Evolutionary conservation across 768 basidiomycete genomes (phyloP), one percentile per base, ranked within the genome.

Genomic region (Lyophyllum atratum): DNA sequence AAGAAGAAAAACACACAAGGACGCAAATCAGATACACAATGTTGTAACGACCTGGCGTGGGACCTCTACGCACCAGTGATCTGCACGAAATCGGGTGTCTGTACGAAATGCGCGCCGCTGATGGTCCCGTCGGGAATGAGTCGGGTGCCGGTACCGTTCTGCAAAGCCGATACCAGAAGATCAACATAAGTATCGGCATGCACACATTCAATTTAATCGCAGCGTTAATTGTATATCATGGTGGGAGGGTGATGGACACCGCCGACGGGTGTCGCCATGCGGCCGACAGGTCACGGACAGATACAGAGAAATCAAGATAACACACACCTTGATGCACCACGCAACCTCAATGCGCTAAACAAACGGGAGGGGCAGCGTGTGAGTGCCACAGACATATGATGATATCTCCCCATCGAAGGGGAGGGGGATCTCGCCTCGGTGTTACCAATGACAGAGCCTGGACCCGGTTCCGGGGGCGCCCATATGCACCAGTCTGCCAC

Each of bases 51-150:
- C 39, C 42, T 10, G 14, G 48, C 26, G 52, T 47, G 11, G 31
- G 17, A n/a, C n/a, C 31, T 4, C 9, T 50, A 64, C 67, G 44
- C 40, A 76, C 87, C 92, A 37, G 84, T 85, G 52, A 91, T 72
- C 64, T 89, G 89, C 31, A 90, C 76, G 68, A 85, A 92, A 68
- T 87, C 85, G n/a, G 88, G 85, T 0, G 90, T 90, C 59, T 83
- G 76, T 4, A 90, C 78, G 67, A 90, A 83, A 66, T 87, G 88
- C 17, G 82, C 87, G 49, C 85, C 85, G 1, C 73, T 76, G 63
- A 91, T 83, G n/a, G 85, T 72, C 28, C 87, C 91, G 52, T 85
- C 81, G 11, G 89, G 91, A 59, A 93, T 89, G 62, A 88, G 67
- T 48, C 84, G 85, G 14, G 83, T 80, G 28, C 88, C 89, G 47